A percentile compares a stretch with the other conserved stretches of the same genome.
Evolutionary conservation across 345 rosid species (phyloP).

Genomic region (Citrus trifoliata): DNA sequence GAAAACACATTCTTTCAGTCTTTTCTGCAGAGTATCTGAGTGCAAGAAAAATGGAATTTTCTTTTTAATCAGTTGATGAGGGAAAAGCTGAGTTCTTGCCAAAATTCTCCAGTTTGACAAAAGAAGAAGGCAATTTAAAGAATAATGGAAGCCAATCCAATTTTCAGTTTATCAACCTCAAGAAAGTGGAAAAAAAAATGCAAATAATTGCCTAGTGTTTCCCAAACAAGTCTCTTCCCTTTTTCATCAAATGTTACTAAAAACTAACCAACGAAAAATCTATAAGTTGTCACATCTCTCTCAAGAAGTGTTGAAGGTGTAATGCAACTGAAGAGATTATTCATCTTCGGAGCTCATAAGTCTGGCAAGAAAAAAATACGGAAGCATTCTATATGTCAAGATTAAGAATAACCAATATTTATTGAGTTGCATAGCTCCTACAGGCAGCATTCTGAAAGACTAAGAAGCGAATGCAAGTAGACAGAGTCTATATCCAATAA

Average conservation of each 20-base stretch:
- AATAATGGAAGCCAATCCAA: neutral
- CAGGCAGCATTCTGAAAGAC: neutral
- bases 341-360: neutral
- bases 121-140: neutral
- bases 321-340: neutral
- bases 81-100: neutral
- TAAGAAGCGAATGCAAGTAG: neutral
- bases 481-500: neutral
- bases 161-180: neutral
- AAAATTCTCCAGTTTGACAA: neutral
- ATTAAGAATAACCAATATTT: neutral
- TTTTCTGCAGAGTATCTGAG: neutral
- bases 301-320: neutral
- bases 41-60: neutral
- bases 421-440: neutral
- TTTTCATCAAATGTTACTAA: too few relatives aligned
- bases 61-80: neutral
- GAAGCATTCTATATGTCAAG: neutral
- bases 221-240: neutral
- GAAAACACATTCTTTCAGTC: neutral
- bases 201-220: neutral
- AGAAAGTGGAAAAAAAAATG: neutral
- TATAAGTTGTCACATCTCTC: neutral
- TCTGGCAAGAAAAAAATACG: neutral
- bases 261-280: neutral